Evolutionary conservation across 2,329 filamentous ascomycete genomes (phyloP), one percentile per base, ranked within the genome.

Genomic region (Colletotrichum cereale): DNA sequence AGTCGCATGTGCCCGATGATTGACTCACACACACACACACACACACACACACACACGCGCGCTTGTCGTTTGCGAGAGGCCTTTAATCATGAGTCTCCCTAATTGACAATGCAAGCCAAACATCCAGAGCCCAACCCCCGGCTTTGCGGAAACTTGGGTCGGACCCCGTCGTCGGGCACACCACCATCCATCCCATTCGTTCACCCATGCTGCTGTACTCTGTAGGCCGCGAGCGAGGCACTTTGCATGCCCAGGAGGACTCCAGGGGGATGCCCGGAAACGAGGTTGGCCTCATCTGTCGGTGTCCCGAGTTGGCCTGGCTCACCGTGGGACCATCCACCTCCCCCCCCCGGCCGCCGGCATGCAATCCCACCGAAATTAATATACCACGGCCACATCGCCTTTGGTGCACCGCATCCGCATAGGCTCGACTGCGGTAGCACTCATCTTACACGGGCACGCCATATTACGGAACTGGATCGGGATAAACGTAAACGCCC

Each of bases 281-380:
- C 63, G 55, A 58, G 14, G 42, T 42, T 58, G 55, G 7, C 10
- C 24, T 60, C 31, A 36, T 60, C 10, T 34, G 7, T 11, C 21
- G 16, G 10, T 2, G 7, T 52, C 53, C 63, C 42, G 53, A 58
- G 34, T 40, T n/a, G 63, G 42, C n/a, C 53, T 58, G 53, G 62
- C 42, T 40, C 42, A 16, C 38, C 42, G 53, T 21, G 5, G 29
- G 5, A n/a, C n/a, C n/a, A n/a, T n/a, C n/a, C n/a, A n/a, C n/a
- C n/a, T n/a, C n/a, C 5, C 21, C 2, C 50, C 40, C 52, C 29
- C 42, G 31, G 53, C 52, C 42, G 29, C n/a, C 14, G 24, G 26
- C 47, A 21, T 56, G 26, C 21, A 42, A 34, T 24, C 5, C 24
- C 11, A 26, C n/a, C 31, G 11, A 44, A 42, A 42, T 21, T 18